Conservation (phyloP, 2,329 filamentous ascomycete genomes). For the Botrytis cinerea region DNA sequence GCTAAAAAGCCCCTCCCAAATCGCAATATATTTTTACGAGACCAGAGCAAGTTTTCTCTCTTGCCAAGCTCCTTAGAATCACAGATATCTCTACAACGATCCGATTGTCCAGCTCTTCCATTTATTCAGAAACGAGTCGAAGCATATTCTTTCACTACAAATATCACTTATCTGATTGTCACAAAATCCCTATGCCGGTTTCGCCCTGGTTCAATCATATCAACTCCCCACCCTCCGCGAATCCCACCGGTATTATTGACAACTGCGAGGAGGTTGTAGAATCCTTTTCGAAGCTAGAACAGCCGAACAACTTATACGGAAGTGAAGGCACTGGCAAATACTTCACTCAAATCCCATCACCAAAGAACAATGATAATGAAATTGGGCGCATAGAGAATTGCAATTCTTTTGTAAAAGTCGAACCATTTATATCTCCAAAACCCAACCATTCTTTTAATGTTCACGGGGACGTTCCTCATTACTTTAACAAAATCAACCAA, state of each 20-base stretch:
- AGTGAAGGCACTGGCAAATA: background rate
- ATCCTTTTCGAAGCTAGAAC: background rate
- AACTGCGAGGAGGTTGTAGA: background rate
- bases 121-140: background rate
- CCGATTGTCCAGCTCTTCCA: background rate
- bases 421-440: background rate
- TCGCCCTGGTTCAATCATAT: background rate
- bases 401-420: background rate
- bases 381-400: background rate
- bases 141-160: background rate
- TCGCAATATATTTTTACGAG: background rate
- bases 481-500: background rate
- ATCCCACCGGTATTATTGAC: background rate
- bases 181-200: background rate
- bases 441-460: background rate
- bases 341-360: background rate
- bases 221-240: background rate
- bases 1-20: background rate
- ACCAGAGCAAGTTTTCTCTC: background rate
- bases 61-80: background rate
- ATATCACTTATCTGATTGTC: background rate
- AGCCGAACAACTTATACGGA: background rate
- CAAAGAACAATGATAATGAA: background rate
- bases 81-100: background rate
- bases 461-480: background rate